These are phyloP conservation scores for Melaleuca quinquenervia DNA, from an alignment of 345 rosid genomes.

Conservation along the genomic window DNA sequence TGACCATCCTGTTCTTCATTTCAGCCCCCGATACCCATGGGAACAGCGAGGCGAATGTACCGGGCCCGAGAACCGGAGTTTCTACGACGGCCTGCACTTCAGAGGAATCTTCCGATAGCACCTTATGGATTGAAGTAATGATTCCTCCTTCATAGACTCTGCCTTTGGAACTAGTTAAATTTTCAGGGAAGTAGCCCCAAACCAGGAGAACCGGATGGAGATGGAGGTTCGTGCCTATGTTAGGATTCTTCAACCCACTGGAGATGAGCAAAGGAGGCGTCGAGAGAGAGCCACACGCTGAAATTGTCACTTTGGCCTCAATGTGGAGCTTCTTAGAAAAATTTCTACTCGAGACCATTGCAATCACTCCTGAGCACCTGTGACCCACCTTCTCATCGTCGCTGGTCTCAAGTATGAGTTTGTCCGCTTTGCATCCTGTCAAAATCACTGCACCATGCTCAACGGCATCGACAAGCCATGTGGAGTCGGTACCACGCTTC, in stretches of 20 bases:
- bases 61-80: conserved; percentile 54
- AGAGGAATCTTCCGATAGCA: conserved; percentile 21
- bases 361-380: conserved; percentile 4
- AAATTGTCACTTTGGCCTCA: conserved; percentile 11
- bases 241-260: conserved; percentile 13
- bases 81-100: conserved; percentile 39
- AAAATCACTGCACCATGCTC: conserved; percentile 7
- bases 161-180: not conserved
- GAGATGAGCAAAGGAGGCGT: conserved; percentile 8
- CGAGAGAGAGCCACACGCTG: conserved; percentile 10
- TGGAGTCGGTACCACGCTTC: conserved; percentile 2
- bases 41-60: conserved; percentile 29
- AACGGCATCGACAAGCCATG: conserved; percentile 16
- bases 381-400: not conserved
- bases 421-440: conserved; percentile 11
- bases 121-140: conserved; percentile 44
- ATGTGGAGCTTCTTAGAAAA: conserved; percentile 1
- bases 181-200: conserved; percentile 16
- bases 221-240: conserved; percentile 8
- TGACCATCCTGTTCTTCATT: conserved; percentile 42
- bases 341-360: not conserved
- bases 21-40: conserved; percentile 69
- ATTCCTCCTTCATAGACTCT: conserved; percentile 48
- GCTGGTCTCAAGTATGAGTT: not conserved
- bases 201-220: conserved; percentile 2